Conservation (phyloP, 257 asterid species). For the Nicotiana sylvestris region DNA sequence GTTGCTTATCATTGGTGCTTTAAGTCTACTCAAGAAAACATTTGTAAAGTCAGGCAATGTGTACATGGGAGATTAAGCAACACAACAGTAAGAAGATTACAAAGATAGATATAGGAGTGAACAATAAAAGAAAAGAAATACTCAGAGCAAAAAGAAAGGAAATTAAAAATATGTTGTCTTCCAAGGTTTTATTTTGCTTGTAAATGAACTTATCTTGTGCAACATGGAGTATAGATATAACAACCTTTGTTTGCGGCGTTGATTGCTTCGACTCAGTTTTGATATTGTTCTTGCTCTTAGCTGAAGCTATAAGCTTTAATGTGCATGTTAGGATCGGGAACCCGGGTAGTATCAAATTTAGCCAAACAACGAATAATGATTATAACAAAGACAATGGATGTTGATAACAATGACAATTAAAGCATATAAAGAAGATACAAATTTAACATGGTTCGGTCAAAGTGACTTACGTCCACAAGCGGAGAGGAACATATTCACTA, state of each 20-base stretch:
- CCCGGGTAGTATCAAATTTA: too few species aligned
- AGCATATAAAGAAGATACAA: too few species aligned
- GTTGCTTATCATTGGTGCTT: slow-evolving; percentile 33
- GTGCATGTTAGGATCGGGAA: too few species aligned
- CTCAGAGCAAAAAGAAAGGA: background rate
- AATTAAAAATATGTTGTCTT: background rate
- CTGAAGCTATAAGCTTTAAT: too few species aligned
- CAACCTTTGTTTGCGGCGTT: background rate
- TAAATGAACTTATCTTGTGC: slow-evolving; percentile 4
- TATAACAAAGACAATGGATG: too few species aligned
- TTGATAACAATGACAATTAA: too few species aligned
- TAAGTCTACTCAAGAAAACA: slow-evolving; percentile 39
- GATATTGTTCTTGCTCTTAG: too few species aligned
- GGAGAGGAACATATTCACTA: too few species aligned
- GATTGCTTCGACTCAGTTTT: too few species aligned
- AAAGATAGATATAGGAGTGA: background rate
- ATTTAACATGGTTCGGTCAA: too few species aligned
- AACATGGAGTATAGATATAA: background rate
- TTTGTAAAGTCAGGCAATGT: slow-evolving; percentile 27
- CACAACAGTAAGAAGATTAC: background rate
- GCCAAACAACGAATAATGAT: too few species aligned
- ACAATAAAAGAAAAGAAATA: background rate
- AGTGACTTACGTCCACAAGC: too few species aligned
- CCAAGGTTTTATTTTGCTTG: background rate
- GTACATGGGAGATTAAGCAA: slow-evolving; percentile 15